These are phyloP conservation scores for Trichosanthes cucumerina DNA, from an alignment of 306 rosid species.

Conservation along the genomic window DNA sequence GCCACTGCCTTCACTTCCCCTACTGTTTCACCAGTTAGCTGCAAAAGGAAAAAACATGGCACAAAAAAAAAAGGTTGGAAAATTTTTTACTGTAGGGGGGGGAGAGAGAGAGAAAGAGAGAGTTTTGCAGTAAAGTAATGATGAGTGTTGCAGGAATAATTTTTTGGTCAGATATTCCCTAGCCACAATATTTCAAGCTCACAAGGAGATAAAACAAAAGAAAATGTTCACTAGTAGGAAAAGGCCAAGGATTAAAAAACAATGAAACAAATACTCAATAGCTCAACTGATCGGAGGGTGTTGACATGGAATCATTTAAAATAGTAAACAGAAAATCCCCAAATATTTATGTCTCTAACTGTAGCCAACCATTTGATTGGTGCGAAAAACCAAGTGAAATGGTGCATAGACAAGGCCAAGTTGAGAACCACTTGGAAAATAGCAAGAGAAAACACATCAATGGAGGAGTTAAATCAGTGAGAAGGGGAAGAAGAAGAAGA, in stretches of 20 bases:
- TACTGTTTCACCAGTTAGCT: slow-evolving; percentile 94
- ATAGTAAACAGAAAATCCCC: slow-evolving; percentile 5
- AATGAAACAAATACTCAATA: slow-evolving; percentile 1
- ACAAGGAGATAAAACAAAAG: neutral
- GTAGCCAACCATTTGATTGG: slow-evolving; percentile 12
- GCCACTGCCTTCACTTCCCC: slow-evolving; percentile 98
- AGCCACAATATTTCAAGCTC: slow-evolving; percentile 2
- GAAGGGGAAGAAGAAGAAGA: neutral
- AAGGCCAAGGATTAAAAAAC: slow-evolving; percentile 14
- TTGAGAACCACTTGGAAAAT: slow-evolving; percentile 7
- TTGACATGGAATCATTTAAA: slow-evolving; percentile 1
- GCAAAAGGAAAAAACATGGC: slow-evolving; percentile 16
- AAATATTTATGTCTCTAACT: neutral
- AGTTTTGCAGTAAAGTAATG: slow-evolving; percentile 12
- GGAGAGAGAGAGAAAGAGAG: slow-evolving; percentile 8
- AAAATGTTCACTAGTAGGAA: slow-evolving; percentile 7
- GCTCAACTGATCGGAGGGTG: neutral
- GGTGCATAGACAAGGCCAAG: neutral
- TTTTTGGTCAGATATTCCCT: slow-evolving; percentile 12
- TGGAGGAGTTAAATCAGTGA: neutral
- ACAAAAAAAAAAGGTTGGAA: neutral
- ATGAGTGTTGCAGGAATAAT: slow-evolving; percentile 5
- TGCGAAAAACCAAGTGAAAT: neutral
- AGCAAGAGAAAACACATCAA: neutral
- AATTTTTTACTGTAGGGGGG: neutral